Percentiles rank a stretch among this genome's conserved stretches.
Conservation (phyloP, 1,284 basidiomycete species). For the Irpex rosettiformis region DNA sequence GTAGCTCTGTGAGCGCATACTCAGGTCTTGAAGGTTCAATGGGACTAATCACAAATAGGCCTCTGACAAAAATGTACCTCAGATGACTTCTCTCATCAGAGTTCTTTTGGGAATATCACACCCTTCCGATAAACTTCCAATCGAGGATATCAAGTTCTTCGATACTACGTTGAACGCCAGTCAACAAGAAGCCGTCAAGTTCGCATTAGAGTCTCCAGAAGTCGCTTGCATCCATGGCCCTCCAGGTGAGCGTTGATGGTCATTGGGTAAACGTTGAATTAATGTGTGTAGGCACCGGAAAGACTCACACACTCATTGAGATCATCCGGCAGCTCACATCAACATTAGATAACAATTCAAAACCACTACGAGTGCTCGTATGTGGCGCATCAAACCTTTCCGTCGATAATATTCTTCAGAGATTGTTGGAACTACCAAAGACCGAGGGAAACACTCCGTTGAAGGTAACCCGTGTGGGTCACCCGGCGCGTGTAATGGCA, state of each 20-base stretch:
- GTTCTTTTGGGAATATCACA: slow-evolving; percentile 64
- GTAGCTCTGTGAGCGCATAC: slow-evolving; percentile 6
- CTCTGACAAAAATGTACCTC: slow-evolving; percentile 31
- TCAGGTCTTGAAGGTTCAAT: background rate
- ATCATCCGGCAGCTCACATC: slow-evolving; percentile 81
- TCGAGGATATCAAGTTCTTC: slow-evolving; percentile 60
- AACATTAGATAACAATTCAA: slow-evolving; percentile 42
- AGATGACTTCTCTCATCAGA: slow-evolving; percentile 49
- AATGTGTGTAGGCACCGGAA: slow-evolving; percentile 76
- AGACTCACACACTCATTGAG: slow-evolving; percentile 91
- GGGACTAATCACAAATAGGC: background rate
- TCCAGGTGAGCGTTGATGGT: slow-evolving; percentile 56
- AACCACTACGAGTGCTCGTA: slow-evolving; percentile 64
- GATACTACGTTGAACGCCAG: slow-evolving; percentile 78
- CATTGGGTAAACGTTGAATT: background rate
- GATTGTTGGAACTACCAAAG: slow-evolving; percentile 63
- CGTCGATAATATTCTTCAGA: slow-evolving; percentile 87
- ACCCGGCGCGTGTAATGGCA: slow-evolving; percentile 90
- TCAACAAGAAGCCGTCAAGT: slow-evolving; percentile 79
- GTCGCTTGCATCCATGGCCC: slow-evolving; percentile 96
- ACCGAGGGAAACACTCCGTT: slow-evolving; percentile 42
- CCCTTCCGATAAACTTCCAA: slow-evolving; percentile 35
- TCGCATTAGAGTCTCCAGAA: slow-evolving; percentile 70
- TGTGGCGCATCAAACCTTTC: slow-evolving; percentile 92
- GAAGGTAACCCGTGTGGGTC: slow-evolving; percentile 80